Conservation (phyloP, 768 basidiomycete species). For the Mycena alexandri region DNA sequence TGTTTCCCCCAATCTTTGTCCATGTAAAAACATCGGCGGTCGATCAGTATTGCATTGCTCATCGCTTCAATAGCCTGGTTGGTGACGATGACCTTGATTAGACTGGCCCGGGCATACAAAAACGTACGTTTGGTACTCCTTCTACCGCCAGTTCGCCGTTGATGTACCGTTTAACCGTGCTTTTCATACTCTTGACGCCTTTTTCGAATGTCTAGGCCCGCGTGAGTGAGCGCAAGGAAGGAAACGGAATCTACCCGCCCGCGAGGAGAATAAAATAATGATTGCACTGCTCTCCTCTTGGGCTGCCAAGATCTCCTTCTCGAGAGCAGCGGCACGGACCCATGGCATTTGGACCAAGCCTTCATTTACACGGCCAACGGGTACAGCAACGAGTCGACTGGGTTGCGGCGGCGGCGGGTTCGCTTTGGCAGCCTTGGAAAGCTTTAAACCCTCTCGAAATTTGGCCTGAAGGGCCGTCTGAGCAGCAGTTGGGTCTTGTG, state of each 20-base stretch:
- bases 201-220: conserved; percentile 20
- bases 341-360: conserved; percentile 18
- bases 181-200: conserved; percentile 25
- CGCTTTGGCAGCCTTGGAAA: conserved; percentile 38
- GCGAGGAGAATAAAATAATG: conserved; percentile 24
- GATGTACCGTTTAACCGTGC: conserved; percentile 10
- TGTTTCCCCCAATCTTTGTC: conserved; percentile 17
- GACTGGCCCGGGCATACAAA: not conserved
- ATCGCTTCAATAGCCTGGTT: conserved; percentile 21
- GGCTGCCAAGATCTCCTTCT: conserved; percentile 10
- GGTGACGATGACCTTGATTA: not conserved
- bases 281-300: conserved; percentile 23
- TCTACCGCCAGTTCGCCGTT: conserved; percentile 20
- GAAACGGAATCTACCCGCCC: not conserved
- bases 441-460: conserved; percentile 47
- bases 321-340: conserved; percentile 26
- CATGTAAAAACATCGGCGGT: conserved; percentile 30
- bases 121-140: conserved; percentile 12
- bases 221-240: not conserved
- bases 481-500: conserved; percentile 43
- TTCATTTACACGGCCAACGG: not conserved
- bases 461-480: conserved; percentile 53
- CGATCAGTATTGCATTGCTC: conserved; percentile 23
- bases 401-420: conserved; percentile 9
- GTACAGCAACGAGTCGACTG: conserved; percentile 20